A percentile compares a stretch with the other conserved stretches of the same genome.
phyloP scores from a whole-genome alignment of 495 filamentous ascomycete species.

The Trichoderma orchidacearum region DNA sequence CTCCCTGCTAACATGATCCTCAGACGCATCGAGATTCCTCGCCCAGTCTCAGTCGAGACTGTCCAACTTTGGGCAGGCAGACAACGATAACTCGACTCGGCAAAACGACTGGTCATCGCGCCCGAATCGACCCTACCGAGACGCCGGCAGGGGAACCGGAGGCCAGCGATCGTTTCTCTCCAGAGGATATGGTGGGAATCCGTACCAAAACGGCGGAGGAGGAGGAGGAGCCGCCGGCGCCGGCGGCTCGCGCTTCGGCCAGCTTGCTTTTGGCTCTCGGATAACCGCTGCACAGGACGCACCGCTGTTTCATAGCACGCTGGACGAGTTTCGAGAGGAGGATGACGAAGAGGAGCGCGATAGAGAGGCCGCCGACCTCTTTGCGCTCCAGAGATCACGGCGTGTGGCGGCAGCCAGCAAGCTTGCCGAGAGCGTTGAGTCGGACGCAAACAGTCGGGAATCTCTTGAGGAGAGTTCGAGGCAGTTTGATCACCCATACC shows the following conservation, averaged over 20 bases:
- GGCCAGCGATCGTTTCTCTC: slow-evolving; percentile 19
- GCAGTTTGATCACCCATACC: slow-evolving; percentile 11
- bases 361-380: slow-evolving; percentile 84
- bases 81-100: slow-evolving; percentile 9
- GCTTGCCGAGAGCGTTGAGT: slow-evolving; percentile 68
- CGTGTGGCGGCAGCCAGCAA: slow-evolving; percentile 72
- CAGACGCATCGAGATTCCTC: slow-evolving; percentile 94
- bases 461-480: slow-evolving; percentile 45
- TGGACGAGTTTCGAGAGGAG: slow-evolving; percentile 71
- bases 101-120: slow-evolving; percentile 15
- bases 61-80: slow-evolving; percentile 39
- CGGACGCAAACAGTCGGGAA: slow-evolving; percentile 49
- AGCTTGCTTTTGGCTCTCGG: slow-evolving; percentile 66
- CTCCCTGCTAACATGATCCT: slow-evolving; percentile 3
- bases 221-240: neutral
- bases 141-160: slow-evolving; percentile 5
- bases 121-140: slow-evolving; percentile 13
- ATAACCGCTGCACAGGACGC: slow-evolving; percentile 51
- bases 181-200: slow-evolving; percentile 41
- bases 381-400: slow-evolving; percentile 77
- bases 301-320: slow-evolving; percentile 76
- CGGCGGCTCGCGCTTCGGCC: slow-evolving; percentile 49
- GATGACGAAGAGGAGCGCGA: slow-evolving; percentile 86
- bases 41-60: slow-evolving; percentile 89
- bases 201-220: slow-evolving; percentile 45